phyloP scores from a whole-genome alignment of 2,329 filamentous ascomycete genomes.

The Graphium sp. region DNA sequence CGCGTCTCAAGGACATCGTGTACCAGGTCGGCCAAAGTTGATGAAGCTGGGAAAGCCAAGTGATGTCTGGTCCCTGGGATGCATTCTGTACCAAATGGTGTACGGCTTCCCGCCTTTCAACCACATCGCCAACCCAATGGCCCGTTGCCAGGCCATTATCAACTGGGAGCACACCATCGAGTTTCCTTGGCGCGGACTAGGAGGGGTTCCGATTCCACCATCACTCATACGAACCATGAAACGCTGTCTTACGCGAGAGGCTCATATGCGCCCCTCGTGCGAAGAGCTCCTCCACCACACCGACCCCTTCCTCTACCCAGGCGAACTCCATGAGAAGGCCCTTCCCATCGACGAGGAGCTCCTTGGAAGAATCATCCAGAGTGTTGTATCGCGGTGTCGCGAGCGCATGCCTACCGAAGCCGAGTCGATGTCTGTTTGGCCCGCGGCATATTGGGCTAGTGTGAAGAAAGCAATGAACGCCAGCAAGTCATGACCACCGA shows the following conservation, averaged over 20 bases:
- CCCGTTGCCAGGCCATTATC: conserved; percentile 73
- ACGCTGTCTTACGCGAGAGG: conserved; percentile 45
- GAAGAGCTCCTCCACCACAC: conserved; percentile 39
- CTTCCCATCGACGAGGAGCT: conserved; percentile 47
- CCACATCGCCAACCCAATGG: conserved; percentile 76
- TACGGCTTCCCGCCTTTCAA: conserved; percentile 94
- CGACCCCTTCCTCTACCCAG: conserved; percentile 49
- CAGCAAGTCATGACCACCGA: not conserved
- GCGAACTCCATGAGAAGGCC: conserved; percentile 33
- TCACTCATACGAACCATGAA: conserved; percentile 44
- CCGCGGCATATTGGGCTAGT: conserved; percentile 43
- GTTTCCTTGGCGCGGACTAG: conserved; percentile 53
- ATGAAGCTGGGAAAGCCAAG: conserved; percentile 94
- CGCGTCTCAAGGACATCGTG: conserved; percentile 30
- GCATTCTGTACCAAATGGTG: conserved; percentile 94
- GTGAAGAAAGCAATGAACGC: conserved; percentile 29
- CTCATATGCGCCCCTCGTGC: conserved; percentile 44
- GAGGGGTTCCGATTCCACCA: conserved; percentile 41
- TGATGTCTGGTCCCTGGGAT: conserved; percentile 91
- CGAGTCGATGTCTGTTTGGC: conserved; percentile 38
- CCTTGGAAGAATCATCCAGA: conserved; percentile 43
- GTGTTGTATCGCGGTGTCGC: conserved; percentile 40
- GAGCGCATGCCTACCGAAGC: conserved; percentile 41
- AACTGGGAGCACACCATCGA: conserved; percentile 60
- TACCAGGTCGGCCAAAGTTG: conserved; percentile 42